Conservation (phyloP, 441 rosid species). For the Pelargonium myrrhifolium region DNA sequence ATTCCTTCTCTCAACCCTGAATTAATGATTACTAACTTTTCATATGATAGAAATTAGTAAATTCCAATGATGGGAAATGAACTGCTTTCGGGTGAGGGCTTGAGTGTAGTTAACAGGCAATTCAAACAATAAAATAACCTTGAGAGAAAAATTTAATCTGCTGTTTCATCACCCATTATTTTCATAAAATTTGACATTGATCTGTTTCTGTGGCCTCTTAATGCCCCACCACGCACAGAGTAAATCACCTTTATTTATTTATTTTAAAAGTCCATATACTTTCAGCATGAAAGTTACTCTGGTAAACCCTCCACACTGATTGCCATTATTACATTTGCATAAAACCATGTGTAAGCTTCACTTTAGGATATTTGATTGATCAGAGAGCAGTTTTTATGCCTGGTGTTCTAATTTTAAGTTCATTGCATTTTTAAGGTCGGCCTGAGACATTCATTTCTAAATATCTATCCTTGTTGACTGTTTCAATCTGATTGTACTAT, state of each 20-base stretch:
- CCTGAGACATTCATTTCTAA: background rate
- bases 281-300: background rate
- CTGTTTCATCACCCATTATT: background rate
- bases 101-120: background rate
- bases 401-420: background rate
- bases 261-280: background rate
- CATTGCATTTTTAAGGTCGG: background rate
- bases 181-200: no score
- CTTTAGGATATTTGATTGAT: background rate
- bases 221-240: background rate
- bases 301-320: background rate
- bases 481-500: background rate
- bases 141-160: background rate
- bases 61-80: constrained; percentile 4
- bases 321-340: background rate
- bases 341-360: background rate
- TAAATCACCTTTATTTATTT: background rate
- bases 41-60: background rate
- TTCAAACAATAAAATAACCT: background rate
- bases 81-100: background rate
- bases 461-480: background rate
- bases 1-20: background rate
- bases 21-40: background rate
- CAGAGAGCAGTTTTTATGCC: no score
- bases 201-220: no score